phyloP scores from a whole-genome alignment of 2,329 filamentous ascomycete species.

The Colletotrichum tropicale region DNA sequence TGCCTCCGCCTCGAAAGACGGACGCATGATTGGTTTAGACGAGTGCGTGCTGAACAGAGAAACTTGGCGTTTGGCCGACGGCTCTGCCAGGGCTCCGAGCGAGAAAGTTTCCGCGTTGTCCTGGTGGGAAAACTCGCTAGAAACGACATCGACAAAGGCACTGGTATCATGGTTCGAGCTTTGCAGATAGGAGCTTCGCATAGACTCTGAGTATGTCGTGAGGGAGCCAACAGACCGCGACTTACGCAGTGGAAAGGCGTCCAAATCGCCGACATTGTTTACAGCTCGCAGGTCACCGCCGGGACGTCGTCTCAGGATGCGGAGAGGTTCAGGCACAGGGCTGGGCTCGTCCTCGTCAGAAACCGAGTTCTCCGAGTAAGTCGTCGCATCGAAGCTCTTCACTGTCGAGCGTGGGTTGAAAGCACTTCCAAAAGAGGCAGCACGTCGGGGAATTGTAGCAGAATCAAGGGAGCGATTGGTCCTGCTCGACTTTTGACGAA shows the following conservation, averaged over 20 bases:
- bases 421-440: conserved; percentile 65
- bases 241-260: conserved; percentile 51
- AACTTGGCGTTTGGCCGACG: conserved; percentile 44
- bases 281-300: conserved; percentile 77
- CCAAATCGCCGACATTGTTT: conserved; percentile 67
- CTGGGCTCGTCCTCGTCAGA: conserved; percentile 47
- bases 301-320: conserved; percentile 72
- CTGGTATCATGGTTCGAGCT: conserved; percentile 43
- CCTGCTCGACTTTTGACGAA: conserved; percentile 50
- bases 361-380: conserved; percentile 56
- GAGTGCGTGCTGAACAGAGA: conserved; percentile 67
- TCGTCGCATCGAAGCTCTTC: conserved; percentile 67
- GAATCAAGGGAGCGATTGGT: conserved; percentile 57
- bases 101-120: conserved; percentile 56
- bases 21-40: conserved; percentile 66
- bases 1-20: conserved; percentile 88
- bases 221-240: conserved; percentile 65
- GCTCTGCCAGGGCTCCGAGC: conserved; percentile 61
- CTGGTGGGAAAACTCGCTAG: conserved; percentile 42
- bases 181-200: conserved; percentile 61
- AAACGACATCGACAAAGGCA: conserved; percentile 49
- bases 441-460: conserved; percentile 53
- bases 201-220: conserved; percentile 64
- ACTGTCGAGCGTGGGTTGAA: conserved; percentile 54
- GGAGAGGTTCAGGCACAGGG: conserved; percentile 55